phyloP scores from a whole-genome alignment of 306 rosid genomes.

The Hippophae gyantsensis region DNA sequence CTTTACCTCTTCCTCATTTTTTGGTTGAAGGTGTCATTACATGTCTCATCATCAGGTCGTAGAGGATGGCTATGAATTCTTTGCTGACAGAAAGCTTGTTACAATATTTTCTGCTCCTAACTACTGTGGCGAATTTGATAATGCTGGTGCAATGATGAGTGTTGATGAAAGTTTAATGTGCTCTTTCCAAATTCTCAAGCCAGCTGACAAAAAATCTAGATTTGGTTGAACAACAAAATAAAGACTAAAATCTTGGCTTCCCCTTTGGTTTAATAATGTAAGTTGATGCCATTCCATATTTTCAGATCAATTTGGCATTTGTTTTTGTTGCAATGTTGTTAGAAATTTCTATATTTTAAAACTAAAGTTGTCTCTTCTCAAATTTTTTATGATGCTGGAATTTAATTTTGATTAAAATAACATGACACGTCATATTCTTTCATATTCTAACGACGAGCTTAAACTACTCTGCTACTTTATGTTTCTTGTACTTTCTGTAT shows the following conservation, averaged over 20 bases:
- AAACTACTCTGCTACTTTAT: too few relatives aligned
- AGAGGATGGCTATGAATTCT: slow-evolving; percentile 38
- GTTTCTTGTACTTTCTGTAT: too few relatives aligned
- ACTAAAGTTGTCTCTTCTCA: background rate
- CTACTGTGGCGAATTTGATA: slow-evolving; percentile 36
- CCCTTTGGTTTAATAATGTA: slow-evolving; percentile 12
- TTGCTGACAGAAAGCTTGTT: slow-evolving; percentile 36
- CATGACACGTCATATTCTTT: too few relatives aligned
- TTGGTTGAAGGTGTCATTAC: background rate
- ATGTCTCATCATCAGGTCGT: slow-evolving; percentile 24
- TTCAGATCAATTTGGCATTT: background rate
- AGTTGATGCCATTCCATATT: slow-evolving; percentile 5
- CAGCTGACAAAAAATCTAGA: slow-evolving; percentile 23
- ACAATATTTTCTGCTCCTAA: slow-evolving; percentile 38
- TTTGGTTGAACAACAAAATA: slow-evolving; percentile 14
- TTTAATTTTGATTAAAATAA: background rate
- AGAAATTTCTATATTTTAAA: too few relatives aligned
- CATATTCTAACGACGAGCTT: too few relatives aligned
- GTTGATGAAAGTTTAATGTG: slow-evolving; percentile 37
- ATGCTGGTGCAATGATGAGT: slow-evolving; percentile 37
- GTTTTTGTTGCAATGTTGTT: background rate
- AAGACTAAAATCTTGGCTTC: slow-evolving; percentile 7
- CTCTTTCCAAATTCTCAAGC: slow-evolving; percentile 35
- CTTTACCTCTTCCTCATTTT: background rate
- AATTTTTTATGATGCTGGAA: background rate